These are phyloP conservation scores for Silene coronaria DNA, from an alignment of 179 eudicot genomes.

Conservation along the genomic window DNA sequence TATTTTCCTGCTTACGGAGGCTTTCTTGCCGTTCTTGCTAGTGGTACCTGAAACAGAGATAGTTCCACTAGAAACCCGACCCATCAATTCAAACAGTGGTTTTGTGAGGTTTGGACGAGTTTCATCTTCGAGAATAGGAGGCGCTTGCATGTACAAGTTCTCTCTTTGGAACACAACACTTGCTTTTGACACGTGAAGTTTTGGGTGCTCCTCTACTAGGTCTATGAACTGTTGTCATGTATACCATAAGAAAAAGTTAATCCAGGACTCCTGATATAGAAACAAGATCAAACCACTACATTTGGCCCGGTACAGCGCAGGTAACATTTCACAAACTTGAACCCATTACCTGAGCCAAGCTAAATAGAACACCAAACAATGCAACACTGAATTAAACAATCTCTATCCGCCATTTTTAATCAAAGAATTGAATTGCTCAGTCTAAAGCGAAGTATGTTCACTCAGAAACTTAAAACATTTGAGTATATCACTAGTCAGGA, in stretches of 20 bases:
- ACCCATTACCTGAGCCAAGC: too few species aligned
- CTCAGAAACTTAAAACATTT: background rate
- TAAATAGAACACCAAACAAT: too few species aligned
- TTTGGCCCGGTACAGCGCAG: too few species aligned
- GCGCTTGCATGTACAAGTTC: slow-evolving; percentile 94
- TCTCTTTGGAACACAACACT: slow-evolving; percentile 67
- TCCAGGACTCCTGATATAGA: background rate
- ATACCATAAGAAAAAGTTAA: background rate
- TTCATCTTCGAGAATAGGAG: slow-evolving; percentile 90
- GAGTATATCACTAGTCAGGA: background rate
- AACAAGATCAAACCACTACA: background rate
- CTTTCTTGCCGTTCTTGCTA: slow-evolving; percentile 51
- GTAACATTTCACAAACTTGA: too few species aligned
- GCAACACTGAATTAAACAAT: background rate
- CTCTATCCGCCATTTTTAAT: background rate
- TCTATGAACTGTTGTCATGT: slow-evolving; percentile 60
- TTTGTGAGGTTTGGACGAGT: slow-evolving; percentile 64
- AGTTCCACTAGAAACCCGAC: slow-evolving; percentile 42
- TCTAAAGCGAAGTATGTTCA: background rate
- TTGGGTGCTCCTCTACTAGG: slow-evolving; percentile 69
- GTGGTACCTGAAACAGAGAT: slow-evolving; percentile 61
- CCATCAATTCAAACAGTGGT: slow-evolving; percentile 78
- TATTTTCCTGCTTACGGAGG: slow-evolving; percentile 57
- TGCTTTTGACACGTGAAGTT: slow-evolving; percentile 58
- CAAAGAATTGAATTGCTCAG: background rate